phyloP scores from a whole-genome alignment of 164 flowering plant species.

The Annona cherimola region DNA sequence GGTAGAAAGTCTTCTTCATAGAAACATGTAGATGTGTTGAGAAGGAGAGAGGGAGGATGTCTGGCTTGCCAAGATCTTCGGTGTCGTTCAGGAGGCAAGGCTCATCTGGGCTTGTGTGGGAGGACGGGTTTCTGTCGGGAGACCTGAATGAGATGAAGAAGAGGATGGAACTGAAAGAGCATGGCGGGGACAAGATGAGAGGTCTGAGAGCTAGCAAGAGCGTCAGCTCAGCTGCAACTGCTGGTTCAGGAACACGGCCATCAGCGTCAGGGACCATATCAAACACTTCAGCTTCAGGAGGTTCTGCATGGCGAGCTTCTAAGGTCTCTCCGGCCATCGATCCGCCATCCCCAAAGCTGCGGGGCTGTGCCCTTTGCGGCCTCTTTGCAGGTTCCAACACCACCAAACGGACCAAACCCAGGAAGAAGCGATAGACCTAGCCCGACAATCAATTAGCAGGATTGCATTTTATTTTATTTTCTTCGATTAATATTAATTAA shows the following conservation, averaged over 20 bases:
- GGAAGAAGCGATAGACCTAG: neutral
- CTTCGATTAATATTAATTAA: no score
- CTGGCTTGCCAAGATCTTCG: slow-evolving; percentile 58
- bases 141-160: slow-evolving; percentile 29
- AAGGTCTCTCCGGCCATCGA: slow-evolving; percentile 50
- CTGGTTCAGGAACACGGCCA: slow-evolving; percentile 13
- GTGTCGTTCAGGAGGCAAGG: slow-evolving; percentile 77
- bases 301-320: slow-evolving; percentile 33
- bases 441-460: neutral
- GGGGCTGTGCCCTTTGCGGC: slow-evolving; percentile 49
- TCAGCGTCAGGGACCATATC: slow-evolving; percentile 45
- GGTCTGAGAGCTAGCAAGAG: slow-evolving; percentile 11
- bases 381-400: slow-evolving; percentile 12
- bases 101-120: slow-evolving; percentile 83
- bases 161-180: neutral
- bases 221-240: slow-evolving; percentile 3
- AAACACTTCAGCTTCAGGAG: no score
- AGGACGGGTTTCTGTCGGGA: slow-evolving; percentile 46
- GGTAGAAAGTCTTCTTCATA: neutral
- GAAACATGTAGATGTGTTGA: neutral
- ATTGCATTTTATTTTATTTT: no score
- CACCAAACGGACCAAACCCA: neutral
- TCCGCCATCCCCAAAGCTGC: slow-evolving; percentile 65
- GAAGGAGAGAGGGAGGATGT: slow-evolving; percentile 28
- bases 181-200: slow-evolving; percentile 10